These are phyloP conservation scores for Tritrichomonas foetus DNA, from an alignment of 208 protist species.

Conservation along the genomic window DNA sequence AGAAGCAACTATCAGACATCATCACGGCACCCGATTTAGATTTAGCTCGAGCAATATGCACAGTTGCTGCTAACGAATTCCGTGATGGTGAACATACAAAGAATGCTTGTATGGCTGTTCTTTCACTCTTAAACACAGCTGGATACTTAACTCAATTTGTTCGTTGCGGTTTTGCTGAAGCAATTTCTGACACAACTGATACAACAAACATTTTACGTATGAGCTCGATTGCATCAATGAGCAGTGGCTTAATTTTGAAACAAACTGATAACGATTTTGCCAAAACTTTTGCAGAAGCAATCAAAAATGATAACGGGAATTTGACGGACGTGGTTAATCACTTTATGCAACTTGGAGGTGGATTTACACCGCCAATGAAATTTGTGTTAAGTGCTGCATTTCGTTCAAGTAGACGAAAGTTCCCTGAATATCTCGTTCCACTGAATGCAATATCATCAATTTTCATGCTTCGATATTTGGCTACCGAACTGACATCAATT, in stretches of 20 bases:
- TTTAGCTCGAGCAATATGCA: not conserved
- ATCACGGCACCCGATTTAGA: not conserved
- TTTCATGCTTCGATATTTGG: not conserved
- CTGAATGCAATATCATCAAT: not conserved
- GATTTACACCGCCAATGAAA: not conserved
- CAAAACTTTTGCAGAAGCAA: not conserved
- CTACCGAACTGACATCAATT: not conserved
- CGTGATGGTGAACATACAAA: not conserved
- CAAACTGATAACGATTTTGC: not conserved
- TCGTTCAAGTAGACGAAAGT: not conserved
- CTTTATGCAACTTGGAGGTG: not conserved
- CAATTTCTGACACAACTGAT: not conserved
- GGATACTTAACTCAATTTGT: not conserved
- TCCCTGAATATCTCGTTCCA: not conserved
- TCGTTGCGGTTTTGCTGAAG: not conserved
- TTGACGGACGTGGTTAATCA: not conserved
- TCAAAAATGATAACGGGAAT: not conserved
- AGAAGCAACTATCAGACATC: not conserved
- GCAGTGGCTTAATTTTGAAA: not conserved
- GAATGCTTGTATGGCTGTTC: not conserved
- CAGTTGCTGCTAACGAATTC: not conserved
- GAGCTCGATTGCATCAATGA: not conserved
- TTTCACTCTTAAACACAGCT: not conserved
- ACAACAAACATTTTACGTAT: not conserved
- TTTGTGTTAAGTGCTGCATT: not conserved